phyloP scores from a whole-genome alignment of 768 basidiomycete genomes.

The Astraeus odoratus region DNA sequence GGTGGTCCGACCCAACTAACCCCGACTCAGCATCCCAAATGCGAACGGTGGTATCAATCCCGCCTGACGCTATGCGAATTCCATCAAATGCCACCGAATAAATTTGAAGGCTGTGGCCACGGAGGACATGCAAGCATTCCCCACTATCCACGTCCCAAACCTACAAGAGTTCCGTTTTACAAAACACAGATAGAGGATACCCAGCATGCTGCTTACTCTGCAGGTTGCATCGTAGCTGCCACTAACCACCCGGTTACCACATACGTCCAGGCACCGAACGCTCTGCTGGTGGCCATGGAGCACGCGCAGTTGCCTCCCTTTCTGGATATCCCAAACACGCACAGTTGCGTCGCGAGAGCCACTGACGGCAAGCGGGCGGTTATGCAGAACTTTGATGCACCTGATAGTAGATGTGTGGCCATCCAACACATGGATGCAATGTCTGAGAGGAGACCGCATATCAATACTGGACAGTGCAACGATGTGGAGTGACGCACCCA shows the following conservation, averaged over 20 bases:
- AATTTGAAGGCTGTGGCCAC: slow-evolving; percentile 83
- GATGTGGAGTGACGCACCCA: slow-evolving; percentile 45
- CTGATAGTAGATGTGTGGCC: slow-evolving; percentile 91
- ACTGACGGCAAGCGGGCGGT: slow-evolving; percentile 81
- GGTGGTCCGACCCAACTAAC: slow-evolving; percentile 37
- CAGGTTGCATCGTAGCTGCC: slow-evolving; percentile 92
- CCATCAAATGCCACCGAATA: slow-evolving; percentile 93
- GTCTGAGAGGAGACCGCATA: slow-evolving; percentile 21
- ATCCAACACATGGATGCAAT: slow-evolving; percentile 69
- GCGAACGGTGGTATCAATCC: slow-evolving; percentile 88
- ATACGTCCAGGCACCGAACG: slow-evolving; percentile 85
- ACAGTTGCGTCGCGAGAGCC: slow-evolving; percentile 85
- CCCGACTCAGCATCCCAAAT: slow-evolving; percentile 87
- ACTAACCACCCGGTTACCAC: slow-evolving; percentile 76
- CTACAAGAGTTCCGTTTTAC: too few species aligned
- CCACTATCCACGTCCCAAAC: slow-evolving; percentile 91
- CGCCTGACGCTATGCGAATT: slow-evolving; percentile 71
- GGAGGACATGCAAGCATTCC: slow-evolving; percentile 72
- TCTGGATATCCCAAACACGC: slow-evolving; percentile 90
- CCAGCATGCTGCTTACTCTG: slow-evolving; percentile 43
- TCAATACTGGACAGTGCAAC: slow-evolving; percentile 5
- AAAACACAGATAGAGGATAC: neutral
- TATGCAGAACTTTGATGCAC: slow-evolving; percentile 82
- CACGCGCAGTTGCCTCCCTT: slow-evolving; percentile 56
- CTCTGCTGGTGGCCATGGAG: slow-evolving; percentile 74